Evolutionary conservation across 169 alveolate species (phyloP).

Genomic region (Plasmodium adleri): DNA sequence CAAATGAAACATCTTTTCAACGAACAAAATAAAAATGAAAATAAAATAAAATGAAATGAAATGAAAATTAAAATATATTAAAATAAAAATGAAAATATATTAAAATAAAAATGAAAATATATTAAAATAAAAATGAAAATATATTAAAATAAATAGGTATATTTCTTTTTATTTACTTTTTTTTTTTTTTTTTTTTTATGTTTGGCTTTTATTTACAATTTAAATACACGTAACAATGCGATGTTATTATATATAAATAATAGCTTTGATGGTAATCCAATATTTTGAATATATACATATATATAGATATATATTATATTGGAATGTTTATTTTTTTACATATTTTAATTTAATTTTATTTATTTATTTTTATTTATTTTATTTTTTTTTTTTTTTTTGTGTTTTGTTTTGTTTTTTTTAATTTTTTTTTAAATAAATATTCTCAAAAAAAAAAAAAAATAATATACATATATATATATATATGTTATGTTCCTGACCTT

Average conservation of each 20-base stretch:
- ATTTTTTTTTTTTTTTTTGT: not conserved
- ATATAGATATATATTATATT: not conserved
- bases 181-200: too few species aligned
- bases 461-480: not conserved
- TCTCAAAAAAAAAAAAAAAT: too few species aligned
- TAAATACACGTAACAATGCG: too few species aligned
- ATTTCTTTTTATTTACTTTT: too few species aligned
- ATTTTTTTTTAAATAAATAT: too few species aligned
- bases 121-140: not conserved
- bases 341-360: slow-evolving; percentile 4
- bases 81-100: too few species aligned
- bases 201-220: too few species aligned
- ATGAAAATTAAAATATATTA: too few species aligned
- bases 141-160: too few species aligned
- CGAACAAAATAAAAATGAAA: not conserved
- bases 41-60: not conserved
- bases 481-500: not conserved
- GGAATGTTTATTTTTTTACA: not conserved
- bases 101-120: not conserved
- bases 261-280: not conserved
- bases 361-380: not conserved
- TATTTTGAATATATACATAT: not conserved
- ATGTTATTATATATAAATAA: too few species aligned
- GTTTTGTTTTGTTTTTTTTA: too few species aligned
- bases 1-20: slow-evolving; percentile 30